Conservation (phyloP, 1,139 yeast genomes). For the Keqinozyma sinolaborantium region DNA sequence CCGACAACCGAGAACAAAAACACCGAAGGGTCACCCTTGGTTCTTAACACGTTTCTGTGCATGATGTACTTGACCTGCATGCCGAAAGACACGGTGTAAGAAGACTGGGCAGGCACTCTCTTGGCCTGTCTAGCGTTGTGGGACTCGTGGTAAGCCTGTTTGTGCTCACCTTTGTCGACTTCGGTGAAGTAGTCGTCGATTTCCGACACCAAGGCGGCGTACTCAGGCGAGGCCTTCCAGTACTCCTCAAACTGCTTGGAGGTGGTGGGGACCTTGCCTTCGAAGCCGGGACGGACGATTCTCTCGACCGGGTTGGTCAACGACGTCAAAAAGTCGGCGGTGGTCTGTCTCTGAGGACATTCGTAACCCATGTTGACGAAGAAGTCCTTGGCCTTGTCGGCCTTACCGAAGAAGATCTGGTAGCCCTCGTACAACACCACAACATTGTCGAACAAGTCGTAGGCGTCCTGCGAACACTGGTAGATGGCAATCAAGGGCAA, state of each 20-base stretch:
- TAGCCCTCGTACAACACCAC: slow-evolving; percentile 73
- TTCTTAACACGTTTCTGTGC: slow-evolving; percentile 60
- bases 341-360: slow-evolving; percentile 74
- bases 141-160: slow-evolving; percentile 35
- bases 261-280: slow-evolving; percentile 61
- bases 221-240: slow-evolving; percentile 63
- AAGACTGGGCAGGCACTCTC: slow-evolving; percentile 48
- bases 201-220: slow-evolving; percentile 24
- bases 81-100: slow-evolving; percentile 62
- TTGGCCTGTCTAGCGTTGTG: slow-evolving; percentile 59
- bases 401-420: slow-evolving; percentile 72
- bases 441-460: slow-evolving; percentile 70
- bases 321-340: slow-evolving; percentile 71
- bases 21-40: slow-evolving; percentile 64
- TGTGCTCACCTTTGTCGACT: slow-evolving; percentile 13
- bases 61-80: slow-evolving; percentile 65
- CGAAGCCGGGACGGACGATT: slow-evolving; percentile 47
- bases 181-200: slow-evolving; percentile 28
- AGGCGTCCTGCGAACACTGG: slow-evolving; percentile 66
- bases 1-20: slow-evolving; percentile 57
- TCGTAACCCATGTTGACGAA: slow-evolving; percentile 48
- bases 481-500: slow-evolving; percentile 61
- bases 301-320: slow-evolving; percentile 54
- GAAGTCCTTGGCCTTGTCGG: slow-evolving; percentile 39
- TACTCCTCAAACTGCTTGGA: slow-evolving; percentile 63